These are phyloP conservation scores for Dothiorella sarmentorum DNA, from an alignment of 2,329 filamentous ascomycete species.

Conservation along the genomic window DNA sequence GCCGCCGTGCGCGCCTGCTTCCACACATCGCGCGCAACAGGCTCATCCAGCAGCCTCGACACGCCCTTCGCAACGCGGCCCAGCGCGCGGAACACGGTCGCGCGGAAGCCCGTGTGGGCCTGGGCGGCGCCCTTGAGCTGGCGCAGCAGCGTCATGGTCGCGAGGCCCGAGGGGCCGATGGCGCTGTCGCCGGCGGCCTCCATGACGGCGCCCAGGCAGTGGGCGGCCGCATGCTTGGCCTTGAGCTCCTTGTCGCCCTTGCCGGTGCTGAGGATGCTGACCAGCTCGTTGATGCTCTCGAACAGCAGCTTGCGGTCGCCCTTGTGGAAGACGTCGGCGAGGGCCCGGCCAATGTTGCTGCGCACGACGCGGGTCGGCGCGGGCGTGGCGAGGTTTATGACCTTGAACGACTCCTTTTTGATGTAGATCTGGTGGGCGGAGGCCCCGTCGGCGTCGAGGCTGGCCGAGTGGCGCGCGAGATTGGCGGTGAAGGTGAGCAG, in stretches of 20 bases:
- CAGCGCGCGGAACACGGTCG: conserved; percentile 70
- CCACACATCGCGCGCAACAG: conserved; percentile 83
- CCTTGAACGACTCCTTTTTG: conserved; percentile 91
- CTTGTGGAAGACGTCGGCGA: conserved; percentile 75
- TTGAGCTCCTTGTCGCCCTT: conserved; percentile 77
- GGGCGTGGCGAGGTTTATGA: conserved; percentile 78
- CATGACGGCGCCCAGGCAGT: conserved; percentile 85
- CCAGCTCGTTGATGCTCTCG: conserved; percentile 88
- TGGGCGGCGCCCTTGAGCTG: conserved; percentile 69
- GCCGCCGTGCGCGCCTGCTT: conserved; percentile 80
- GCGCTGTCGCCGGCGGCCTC: conserved; percentile 91
- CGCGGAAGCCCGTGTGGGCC: conserved; percentile 76
- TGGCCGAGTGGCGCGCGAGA: conserved; percentile 74
- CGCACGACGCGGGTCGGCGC: conserved; percentile 83
- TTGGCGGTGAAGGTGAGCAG: conserved; percentile 84
- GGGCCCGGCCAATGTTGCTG: conserved; percentile 81
- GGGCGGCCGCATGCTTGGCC: conserved; percentile 80
- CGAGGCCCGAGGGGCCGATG: conserved; percentile 74
- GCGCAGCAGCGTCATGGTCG: conserved; percentile 70
- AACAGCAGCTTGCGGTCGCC: conserved; percentile 91
- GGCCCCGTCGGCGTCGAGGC: conserved; percentile 72
- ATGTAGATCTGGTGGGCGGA: conserved; percentile 86
- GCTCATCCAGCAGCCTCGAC: conserved; percentile 74
- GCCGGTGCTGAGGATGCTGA: conserved; percentile 63
- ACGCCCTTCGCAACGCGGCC: conserved; percentile 75